A percentile compares a stretch with the other conserved stretches of the same genome.
phyloP scores from a whole-genome alignment of 2,329 filamentous ascomycete genomes.

The Phaeosphaeriaceae sp. region DNA sequence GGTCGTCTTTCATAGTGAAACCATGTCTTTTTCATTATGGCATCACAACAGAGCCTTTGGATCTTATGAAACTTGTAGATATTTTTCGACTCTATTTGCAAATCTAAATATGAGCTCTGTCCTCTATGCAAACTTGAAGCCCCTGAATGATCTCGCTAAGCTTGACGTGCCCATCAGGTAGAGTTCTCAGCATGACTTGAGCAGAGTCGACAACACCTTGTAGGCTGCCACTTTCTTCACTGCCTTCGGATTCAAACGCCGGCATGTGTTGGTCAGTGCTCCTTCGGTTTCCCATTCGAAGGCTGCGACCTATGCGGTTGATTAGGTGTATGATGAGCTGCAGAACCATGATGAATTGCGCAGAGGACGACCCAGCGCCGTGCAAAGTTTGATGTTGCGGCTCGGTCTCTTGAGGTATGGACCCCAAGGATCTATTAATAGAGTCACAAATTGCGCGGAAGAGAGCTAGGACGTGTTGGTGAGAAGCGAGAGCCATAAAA shows the following conservation, averaged over 20 bases:
- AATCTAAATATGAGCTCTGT: too few species aligned
- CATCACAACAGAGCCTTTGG: too few species aligned
- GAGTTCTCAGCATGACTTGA: not conserved
- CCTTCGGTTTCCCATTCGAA: not conserved
- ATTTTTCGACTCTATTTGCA: too few species aligned
- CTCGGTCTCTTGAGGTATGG: not conserved
- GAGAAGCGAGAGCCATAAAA: constrained; percentile 3
- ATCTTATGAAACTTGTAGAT: too few species aligned
- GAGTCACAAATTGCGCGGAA: constrained; percentile 6
- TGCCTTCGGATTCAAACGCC: not conserved
- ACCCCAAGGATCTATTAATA: not conserved
- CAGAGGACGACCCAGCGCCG: not conserved
- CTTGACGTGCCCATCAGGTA: not conserved
- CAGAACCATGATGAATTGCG: constrained; percentile 7
- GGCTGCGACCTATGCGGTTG: constrained; percentile 5
- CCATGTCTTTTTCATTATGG: too few species aligned
- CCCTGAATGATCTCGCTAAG: not conserved
- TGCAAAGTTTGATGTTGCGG: not conserved
- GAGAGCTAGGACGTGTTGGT: constrained; percentile 4
- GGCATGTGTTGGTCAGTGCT: not conserved
- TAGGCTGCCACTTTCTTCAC: not conserved
- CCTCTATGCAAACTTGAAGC: not conserved
- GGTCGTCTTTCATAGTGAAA: too few species aligned
- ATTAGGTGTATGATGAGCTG: constrained; percentile 6
- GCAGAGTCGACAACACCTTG: not conserved